Evolutionary conservation across 805 yeast genomes (phyloP).

Genomic region (Candida railenensis): DNA sequence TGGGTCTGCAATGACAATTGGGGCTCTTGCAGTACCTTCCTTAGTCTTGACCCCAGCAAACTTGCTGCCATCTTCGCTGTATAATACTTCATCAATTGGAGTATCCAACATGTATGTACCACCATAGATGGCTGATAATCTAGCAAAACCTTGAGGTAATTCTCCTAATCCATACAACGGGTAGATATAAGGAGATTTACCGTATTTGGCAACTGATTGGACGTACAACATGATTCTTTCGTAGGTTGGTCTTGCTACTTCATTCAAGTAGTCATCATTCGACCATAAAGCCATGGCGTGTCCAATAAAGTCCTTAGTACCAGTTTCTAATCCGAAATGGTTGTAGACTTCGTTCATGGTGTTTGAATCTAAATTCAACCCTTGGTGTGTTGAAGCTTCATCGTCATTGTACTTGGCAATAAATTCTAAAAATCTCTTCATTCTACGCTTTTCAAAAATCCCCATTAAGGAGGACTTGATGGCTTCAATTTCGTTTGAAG

Average conservation of each 20-base stretch:
- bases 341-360: slow-evolving; percentile 90
- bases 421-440: slow-evolving; percentile 88
- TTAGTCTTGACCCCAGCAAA: slow-evolving; percentile 87
- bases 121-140: slow-evolving; percentile 95
- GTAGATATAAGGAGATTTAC: slow-evolving; percentile 93
- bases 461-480: slow-evolving; percentile 92
- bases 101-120: slow-evolving; percentile 98
- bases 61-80: slow-evolving; percentile 48
- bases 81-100: slow-evolving; percentile 86
- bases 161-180: slow-evolving; percentile 97
- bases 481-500: slow-evolving; percentile 89
- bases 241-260: slow-evolving; percentile 89
- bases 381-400: slow-evolving; percentile 77
- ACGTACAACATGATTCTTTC: slow-evolving; percentile 84
- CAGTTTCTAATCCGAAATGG: slow-evolving; percentile 86
- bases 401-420: slow-evolving; percentile 81
- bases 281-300: slow-evolving; percentile 98
- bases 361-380: slow-evolving; percentile 77
- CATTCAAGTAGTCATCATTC: slow-evolving; percentile 81
- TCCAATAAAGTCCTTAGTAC: slow-evolving; percentile 95
- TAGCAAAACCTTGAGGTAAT: slow-evolving; percentile 98
- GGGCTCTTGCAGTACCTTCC: slow-evolving; percentile 89
- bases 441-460: slow-evolving; percentile 90
- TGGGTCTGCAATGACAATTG: slow-evolving; percentile 94
- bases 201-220: slow-evolving; percentile 89